Conservation (phyloP, 768 basidiomycete species). For the Stropharia rugosoannulata region DNA sequence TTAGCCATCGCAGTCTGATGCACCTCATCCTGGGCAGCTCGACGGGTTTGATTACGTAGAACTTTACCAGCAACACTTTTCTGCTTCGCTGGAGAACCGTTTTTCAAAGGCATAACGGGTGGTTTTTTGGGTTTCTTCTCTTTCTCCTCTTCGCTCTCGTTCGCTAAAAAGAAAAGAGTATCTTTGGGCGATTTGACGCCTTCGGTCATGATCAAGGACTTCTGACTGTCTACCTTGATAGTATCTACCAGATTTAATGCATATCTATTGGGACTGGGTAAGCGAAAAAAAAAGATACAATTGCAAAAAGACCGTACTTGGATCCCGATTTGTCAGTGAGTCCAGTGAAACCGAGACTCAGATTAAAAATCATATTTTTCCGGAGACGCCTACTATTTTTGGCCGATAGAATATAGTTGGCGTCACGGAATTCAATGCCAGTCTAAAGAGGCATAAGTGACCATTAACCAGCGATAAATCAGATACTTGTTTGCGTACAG, state of each 20-base stretch:
- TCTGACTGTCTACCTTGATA: conserved; percentile 69
- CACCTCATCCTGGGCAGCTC: conserved; percentile 83
- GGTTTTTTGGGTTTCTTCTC: conserved; percentile 55
- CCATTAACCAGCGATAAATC: background rate
- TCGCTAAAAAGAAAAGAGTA: conserved; percentile 81
- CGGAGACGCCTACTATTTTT: conserved; percentile 76
- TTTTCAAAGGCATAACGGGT: conserved; percentile 48
- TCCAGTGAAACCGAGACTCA: conserved; percentile 84
- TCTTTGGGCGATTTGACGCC: conserved; percentile 85
- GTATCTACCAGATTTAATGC: conserved; percentile 89
- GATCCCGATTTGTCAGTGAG: conserved; percentile 74
- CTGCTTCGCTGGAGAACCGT: conserved; percentile 70
- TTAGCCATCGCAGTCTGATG: conserved; percentile 75
- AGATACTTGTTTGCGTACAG: conserved; percentile 46
- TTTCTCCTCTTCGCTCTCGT: conserved; percentile 58
- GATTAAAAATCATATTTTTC: conserved; percentile 82
- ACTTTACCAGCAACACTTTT: conserved; percentile 84
- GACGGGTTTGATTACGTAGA: conserved; percentile 86
- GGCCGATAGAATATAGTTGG: conserved; percentile 73
- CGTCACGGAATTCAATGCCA: conserved; percentile 94
- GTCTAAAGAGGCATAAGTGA: conserved; percentile 49
- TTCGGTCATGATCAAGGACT: conserved; percentile 72
- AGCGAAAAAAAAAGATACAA: background rate
- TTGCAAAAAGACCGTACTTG: conserved; percentile 47
- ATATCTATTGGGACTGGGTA: conserved; percentile 51